A percentile compares a stretch with the other conserved stretches of the same genome.
Evolutionary conservation across 495 filamentous ascomycete species (phyloP).

Genomic region (Aspergillus cavernicola): DNA sequence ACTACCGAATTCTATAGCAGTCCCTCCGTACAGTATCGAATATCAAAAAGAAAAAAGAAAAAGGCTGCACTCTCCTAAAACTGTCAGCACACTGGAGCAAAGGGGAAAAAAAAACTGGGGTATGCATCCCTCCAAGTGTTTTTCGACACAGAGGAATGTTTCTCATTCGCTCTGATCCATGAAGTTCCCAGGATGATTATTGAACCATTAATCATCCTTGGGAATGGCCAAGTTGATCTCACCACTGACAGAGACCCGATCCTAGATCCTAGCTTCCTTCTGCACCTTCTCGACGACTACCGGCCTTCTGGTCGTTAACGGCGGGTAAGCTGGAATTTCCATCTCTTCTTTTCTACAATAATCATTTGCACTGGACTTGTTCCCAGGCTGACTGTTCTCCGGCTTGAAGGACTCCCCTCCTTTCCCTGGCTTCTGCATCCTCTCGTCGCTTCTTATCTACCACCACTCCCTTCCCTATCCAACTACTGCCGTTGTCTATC

Average conservation of each 20-base stretch:
- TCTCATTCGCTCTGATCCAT: constrained; percentile 8
- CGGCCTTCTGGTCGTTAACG: constrained; percentile 23
- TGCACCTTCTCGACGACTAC: constrained; percentile 11
- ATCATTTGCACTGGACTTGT: too few species aligned
- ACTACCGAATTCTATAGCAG: too few species aligned
- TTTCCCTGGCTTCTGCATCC: not conserved
- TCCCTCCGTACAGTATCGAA: too few species aligned
- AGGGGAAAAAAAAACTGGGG: constrained; percentile 7
- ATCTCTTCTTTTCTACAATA: constrained; percentile 9
- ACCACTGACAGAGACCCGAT: constrained; percentile 5
- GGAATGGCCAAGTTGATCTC: constrained; percentile 14
- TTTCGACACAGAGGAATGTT: constrained; percentile 1
- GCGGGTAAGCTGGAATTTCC: constrained; percentile 27
- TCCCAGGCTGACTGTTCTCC: constrained; percentile 10
- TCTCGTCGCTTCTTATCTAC: too few species aligned
- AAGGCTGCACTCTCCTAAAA: constrained; percentile 1
- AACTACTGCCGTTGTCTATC: too few species aligned
- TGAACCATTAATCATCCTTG: not conserved
- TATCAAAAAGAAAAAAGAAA: not conserved
- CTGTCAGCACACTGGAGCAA: constrained; percentile 5
- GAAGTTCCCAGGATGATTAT: constrained; percentile 4
- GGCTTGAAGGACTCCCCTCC: not conserved
- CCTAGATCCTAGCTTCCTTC: constrained; percentile 17
- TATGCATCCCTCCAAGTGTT: constrained; percentile 1
- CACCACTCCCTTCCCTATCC: too few species aligned